phyloP scores from a whole-genome alignment of 208 protist genomes.

The Novymonas esmeraldas region DNA sequence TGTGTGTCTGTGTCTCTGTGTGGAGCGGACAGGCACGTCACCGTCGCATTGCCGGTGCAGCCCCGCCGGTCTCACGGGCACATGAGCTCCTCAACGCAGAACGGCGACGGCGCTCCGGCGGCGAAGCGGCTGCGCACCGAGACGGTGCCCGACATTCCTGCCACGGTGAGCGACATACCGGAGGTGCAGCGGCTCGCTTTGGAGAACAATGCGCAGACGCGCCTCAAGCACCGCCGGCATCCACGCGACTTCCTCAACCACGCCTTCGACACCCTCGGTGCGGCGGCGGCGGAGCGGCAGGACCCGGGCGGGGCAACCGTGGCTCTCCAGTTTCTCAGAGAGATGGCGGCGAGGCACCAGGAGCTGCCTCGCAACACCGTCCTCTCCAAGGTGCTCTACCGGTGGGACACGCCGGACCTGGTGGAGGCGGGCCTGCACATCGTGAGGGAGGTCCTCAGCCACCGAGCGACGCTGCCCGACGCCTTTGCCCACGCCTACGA shows the following conservation, averaged over 20 bases:
- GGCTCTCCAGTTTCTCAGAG: conserved; percentile 40
- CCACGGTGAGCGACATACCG: conserved; percentile 42
- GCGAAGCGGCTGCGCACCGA: conserved; percentile 25
- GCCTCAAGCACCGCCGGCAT: conserved; percentile 46
- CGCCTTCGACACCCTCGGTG: conserved; percentile 49
- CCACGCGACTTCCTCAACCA: conserved; percentile 72
- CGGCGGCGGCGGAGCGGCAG: conserved; percentile 29
- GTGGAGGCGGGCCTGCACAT: conserved; percentile 35
- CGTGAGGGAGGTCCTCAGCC: conserved; percentile 32
- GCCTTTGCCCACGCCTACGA: conserved; percentile 40
- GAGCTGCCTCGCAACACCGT: conserved; percentile 58
- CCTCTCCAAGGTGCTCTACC: conserved; percentile 66
- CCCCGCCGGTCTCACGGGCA: background rate
- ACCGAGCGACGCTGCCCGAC: conserved; percentile 22
- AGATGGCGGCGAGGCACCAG: conserved; percentile 50
- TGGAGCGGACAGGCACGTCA: too few relatives aligned
- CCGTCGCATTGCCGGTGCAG: too few relatives aligned
- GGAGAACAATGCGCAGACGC: conserved; percentile 64
- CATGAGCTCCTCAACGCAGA: conserved; percentile 1
- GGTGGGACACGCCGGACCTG: conserved; percentile 38
- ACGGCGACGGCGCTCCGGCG: conserved; percentile 1
- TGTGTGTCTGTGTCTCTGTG: background rate
- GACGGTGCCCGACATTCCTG: conserved; percentile 43
- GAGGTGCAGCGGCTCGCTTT: conserved; percentile 50
- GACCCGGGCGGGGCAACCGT: conserved; percentile 15